These are phyloP conservation scores for Lipomyces kockii DNA, from an alignment of 805 yeast species.

Conservation along the genomic window DNA sequence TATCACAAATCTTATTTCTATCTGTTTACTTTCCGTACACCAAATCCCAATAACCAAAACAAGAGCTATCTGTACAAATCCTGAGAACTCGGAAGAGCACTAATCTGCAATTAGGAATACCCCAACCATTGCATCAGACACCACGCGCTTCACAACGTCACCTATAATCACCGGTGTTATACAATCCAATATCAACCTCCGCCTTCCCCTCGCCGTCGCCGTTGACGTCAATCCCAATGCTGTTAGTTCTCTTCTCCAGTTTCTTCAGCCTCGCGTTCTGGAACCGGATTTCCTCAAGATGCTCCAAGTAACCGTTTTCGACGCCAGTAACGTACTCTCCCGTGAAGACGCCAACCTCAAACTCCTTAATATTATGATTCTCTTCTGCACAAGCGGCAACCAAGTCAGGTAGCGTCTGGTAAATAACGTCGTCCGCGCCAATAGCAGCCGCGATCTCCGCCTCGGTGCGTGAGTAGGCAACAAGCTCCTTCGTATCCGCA, in stretches of 20 bases:
- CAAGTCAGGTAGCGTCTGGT: constrained; percentile 83
- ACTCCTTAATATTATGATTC: constrained; percentile 54
- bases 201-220: constrained; percentile 72
- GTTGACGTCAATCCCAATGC: constrained; percentile 43
- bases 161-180: constrained; percentile 59
- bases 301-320: constrained; percentile 78
- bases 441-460: constrained; percentile 74
- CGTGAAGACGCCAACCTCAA: constrained; percentile 96
- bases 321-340: constrained; percentile 95
- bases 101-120: neutral
- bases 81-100: too few relatives aligned
- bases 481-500: constrained; percentile 92
- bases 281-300: constrained; percentile 82
- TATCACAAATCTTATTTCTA: neutral
- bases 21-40: neutral
- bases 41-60: neutral
- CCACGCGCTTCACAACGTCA: neutral
- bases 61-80: neutral
- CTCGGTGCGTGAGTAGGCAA: constrained; percentile 79
- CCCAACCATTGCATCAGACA: neutral
- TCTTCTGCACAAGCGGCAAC: constrained; percentile 67
- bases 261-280: constrained; percentile 51
- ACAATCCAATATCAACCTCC: constrained; percentile 69
- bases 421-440: constrained; percentile 90
- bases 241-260: constrained; percentile 52